A percentile compares a stretch with the other conserved stretches of the same genome.
Evolutionary conservation across 2,329 filamentous ascomycete species (phyloP).

Genomic region (Plenodomus tracheiphilus): DNA sequence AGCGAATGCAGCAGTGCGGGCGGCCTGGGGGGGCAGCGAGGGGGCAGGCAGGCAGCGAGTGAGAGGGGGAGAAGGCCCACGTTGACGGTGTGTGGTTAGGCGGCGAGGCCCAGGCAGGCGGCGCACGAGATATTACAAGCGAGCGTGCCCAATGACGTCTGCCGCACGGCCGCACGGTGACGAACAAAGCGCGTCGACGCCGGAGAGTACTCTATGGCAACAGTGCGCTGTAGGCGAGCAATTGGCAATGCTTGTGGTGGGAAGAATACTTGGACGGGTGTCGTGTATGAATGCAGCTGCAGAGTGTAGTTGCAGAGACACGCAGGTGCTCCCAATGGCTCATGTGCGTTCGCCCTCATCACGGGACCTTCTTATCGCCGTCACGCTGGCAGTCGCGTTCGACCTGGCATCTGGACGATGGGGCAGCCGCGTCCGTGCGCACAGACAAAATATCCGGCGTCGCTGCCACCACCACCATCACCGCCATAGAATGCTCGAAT

Average conservation of each 20-base stretch:
- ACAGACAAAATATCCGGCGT: not conserved
- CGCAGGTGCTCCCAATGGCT: not conserved
- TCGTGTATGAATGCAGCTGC: too few species aligned
- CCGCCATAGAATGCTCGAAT: not conserved
- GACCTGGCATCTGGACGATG: not conserved
- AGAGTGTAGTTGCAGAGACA: too few species aligned
- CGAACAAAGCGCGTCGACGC: conserved; percentile 5
- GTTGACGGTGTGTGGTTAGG: conserved; percentile 34
- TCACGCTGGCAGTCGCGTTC: conserved; percentile 3
- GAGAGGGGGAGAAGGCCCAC: conserved; percentile 29
- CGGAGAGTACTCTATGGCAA: not conserved
- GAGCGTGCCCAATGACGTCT: conserved; percentile 34
- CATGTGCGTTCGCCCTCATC: not conserved
- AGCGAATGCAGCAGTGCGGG: conserved; percentile 10
- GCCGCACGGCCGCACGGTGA: conserved; percentile 4
- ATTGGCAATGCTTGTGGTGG: not conserved
- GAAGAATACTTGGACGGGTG: too few species aligned
- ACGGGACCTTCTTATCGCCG: not conserved
- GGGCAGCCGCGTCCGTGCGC: conserved; percentile 12
- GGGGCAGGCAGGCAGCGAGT: conserved; percentile 23
- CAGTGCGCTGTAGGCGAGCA: too few species aligned
- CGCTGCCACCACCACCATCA: conserved; percentile 6
- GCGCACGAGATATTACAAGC: conserved; percentile 28
- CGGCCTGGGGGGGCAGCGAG: conserved; percentile 22
- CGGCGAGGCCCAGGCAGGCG: conserved; percentile 18